A percentile compares a stretch with the other conserved stretches of the same genome.
Conservation (phyloP, 768 basidiomycete species). For the Pleurotus tuber-regium region DNA sequence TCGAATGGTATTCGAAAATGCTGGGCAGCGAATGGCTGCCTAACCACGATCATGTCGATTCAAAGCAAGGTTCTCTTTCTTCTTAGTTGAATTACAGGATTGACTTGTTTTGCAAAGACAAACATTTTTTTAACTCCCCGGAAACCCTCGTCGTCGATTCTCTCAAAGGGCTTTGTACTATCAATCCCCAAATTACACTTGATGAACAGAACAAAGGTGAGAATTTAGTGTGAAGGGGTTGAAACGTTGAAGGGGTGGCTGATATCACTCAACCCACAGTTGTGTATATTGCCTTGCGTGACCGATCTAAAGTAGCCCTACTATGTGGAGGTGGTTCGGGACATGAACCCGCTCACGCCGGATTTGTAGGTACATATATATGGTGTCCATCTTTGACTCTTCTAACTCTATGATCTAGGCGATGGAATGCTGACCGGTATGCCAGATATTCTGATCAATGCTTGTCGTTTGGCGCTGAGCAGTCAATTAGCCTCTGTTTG, state of each 20-base stretch:
- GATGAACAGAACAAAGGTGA: slow-evolving; percentile 72
- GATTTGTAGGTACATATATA: slow-evolving; percentile 84
- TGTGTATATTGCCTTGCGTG: slow-evolving; percentile 54
- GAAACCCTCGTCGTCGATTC: slow-evolving; percentile 75
- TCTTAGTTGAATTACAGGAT: not conserved
- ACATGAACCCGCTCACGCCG: slow-evolving; percentile 90
- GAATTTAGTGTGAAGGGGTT: too few species aligned
- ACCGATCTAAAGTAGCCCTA: slow-evolving; percentile 68
- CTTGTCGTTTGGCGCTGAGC: not conserved
- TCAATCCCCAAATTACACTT: slow-evolving; percentile 72
- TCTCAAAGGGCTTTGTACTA: slow-evolving; percentile 63
- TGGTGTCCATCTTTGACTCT: too few species aligned
- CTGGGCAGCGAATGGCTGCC: too few species aligned
- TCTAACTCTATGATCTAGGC: slow-evolving; percentile 46
- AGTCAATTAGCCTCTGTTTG: slow-evolving; percentile 86
- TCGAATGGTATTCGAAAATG: too few species aligned
- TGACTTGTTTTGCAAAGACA: slow-evolving; percentile 30
- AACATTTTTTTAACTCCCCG: slow-evolving; percentile 80
- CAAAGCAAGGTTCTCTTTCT: slow-evolving; percentile 27
- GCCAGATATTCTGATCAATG: not conserved
- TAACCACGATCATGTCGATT: slow-evolving; percentile 34
- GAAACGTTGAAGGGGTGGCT: too few species aligned
- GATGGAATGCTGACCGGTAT: slow-evolving; percentile 75
- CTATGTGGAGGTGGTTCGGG: slow-evolving; percentile 86
- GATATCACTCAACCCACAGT: too few species aligned